Base-by-base conservation (phyloP, 106 monocot species). In the Dioscorea zingiberensis region DNA sequence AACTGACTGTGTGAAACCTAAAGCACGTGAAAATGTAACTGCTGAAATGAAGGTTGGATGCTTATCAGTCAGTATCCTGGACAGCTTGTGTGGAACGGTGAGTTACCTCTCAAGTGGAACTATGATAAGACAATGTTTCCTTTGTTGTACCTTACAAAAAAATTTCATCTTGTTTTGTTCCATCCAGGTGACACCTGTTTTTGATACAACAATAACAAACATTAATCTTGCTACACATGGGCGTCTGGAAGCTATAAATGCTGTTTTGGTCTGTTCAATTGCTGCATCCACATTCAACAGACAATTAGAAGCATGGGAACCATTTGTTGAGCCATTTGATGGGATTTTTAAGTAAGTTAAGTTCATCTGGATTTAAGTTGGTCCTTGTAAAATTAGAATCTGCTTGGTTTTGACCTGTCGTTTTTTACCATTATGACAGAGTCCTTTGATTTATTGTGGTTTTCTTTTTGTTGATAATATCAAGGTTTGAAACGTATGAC, bases 321-420 rank as follows among this genome's bases (percentile, higher is more conserved):
- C 97, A 70, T 79, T 97, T 73, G 73, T 97, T 69, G 97, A 97
- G 71, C 92, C 97, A 62, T 92, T 92, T 69, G 97, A 97, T 84
- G 97, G 91, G 22, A 97, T 97, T 68, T 97, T 97, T 68, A 97
- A 97, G 97, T 97, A 84, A 75, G 3, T 46, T 19, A 21, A 27
- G 11, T n/a, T n/a, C n/a, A n/a, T n/a, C n/a, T 23, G 25, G 8
- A 5, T 46, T 44, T 38, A 38, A 10, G 38, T 38, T 38, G 38
- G 10, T 38, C 4, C 4, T 38, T 38, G 38, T 38, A 38, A 38
- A 8, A 0, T 38, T 38, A 10, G 38, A 38, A 8, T 1, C 38
- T 38, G 38, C 38, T 38, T 38, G 38, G 38, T 38, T 6, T 38
- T 38, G 38, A 38, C 38, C 38, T 38, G 38, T 38, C 38, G 9